These are phyloP conservation scores for Zygotorulaspora danielsina DNA, from an alignment of 805 yeast species.

Conservation along the genomic window DNA sequence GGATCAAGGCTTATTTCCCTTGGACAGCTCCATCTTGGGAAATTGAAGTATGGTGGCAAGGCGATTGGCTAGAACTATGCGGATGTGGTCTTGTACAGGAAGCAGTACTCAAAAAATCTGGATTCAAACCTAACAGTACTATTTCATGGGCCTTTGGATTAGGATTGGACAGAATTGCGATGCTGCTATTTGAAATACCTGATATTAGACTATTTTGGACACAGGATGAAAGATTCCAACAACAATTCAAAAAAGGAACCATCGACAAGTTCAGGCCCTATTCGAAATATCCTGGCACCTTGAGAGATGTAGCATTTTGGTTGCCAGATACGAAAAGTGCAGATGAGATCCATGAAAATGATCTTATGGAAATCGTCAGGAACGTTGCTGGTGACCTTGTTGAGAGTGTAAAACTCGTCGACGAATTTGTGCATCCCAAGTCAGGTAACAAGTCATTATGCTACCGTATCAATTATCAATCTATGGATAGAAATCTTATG, in stretches of 20 bases:
- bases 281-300: constrained; percentile 84
- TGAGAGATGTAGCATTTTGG: constrained; percentile 92
- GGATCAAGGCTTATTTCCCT: constrained; percentile 95
- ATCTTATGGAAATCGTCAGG: constrained; percentile 89
- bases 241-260: constrained; percentile 62
- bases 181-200: constrained; percentile 92
- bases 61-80: constrained; percentile 95
- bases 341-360: constrained; percentile 68
- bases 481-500: constrained; percentile 90
- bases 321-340: constrained; percentile 42
- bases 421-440: constrained; percentile 82
- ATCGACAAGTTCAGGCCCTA: constrained; percentile 79
- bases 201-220: constrained; percentile 95
- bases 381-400: constrained; percentile 80
- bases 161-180: constrained; percentile 92
- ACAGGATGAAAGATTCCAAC: constrained; percentile 64
- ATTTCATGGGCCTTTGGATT: constrained; percentile 98
- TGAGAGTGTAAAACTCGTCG: constrained; percentile 76
- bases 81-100: constrained; percentile 91
- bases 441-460: constrained; percentile 73
- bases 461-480: constrained; percentile 86
- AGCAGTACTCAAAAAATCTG: constrained; percentile 70
- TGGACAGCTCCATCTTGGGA: constrained; percentile 99
- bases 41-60: constrained; percentile 98
- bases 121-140: constrained; percentile 48